Evolutionary conservation across 306 rosid species (phyloP).

Genomic region (Acmispon strigosus): DNA sequence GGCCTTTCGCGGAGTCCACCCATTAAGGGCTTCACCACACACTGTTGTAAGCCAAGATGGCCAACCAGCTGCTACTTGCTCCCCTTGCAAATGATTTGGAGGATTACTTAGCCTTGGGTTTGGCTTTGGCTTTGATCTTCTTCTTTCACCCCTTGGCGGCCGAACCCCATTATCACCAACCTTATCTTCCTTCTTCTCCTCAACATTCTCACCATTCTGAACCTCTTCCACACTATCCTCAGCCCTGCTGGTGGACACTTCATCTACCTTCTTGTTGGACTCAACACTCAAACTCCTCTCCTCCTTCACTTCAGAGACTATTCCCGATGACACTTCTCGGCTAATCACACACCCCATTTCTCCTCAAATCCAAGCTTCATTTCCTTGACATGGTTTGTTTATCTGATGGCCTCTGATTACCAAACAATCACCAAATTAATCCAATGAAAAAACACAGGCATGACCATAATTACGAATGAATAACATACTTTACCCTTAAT

Average conservation of each 20-base stretch:
- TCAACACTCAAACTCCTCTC: conserved; percentile 46
- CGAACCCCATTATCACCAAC: conserved; percentile 27
- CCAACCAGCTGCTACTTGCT: conserved; percentile 87
- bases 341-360: conserved; percentile 85
- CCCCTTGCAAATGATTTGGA: conserved; percentile 62
- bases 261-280: conserved; percentile 51
- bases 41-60: conserved; percentile 88
- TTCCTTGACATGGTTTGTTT: conserved; percentile 40
- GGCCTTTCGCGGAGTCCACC: conserved; percentile 87
- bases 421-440: conserved; percentile 28
- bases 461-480: background rate
- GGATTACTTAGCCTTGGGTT: conserved; percentile 64
- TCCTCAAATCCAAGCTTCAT: conserved; percentile 55
- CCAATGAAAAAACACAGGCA: conserved; percentile 8
- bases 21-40: conserved; percentile 86
- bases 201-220: conserved; percentile 41
- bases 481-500: conserved; percentile 1
- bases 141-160: conserved; percentile 53
- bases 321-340: conserved; percentile 60
- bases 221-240: conserved; percentile 39
- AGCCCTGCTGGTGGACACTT: conserved; percentile 34
- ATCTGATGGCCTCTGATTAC: background rate
- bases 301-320: conserved; percentile 49
- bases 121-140: conserved; percentile 52
- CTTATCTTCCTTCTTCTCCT: conserved; percentile 48